Evolutionary conservation across 805 yeast genomes (phyloP).

Genomic region (Kluyveromyces siamensis): DNA sequence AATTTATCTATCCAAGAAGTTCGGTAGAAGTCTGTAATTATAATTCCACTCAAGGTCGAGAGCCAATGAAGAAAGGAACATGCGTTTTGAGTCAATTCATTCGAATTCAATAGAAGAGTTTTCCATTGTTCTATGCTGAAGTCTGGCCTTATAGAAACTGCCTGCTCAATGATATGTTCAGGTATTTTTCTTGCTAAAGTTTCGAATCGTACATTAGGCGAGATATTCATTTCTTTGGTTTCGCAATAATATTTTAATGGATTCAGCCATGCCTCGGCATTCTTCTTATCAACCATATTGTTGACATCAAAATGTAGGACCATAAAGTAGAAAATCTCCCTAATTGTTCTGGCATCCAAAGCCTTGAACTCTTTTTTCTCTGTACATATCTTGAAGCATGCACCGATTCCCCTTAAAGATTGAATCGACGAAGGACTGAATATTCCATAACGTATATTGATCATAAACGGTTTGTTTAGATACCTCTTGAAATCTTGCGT

Average conservation of each 20-base stretch:
- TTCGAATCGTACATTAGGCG: background rate
- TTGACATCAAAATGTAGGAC: constrained; percentile 25
- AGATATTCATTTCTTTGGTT: background rate
- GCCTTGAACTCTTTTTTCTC: constrained; percentile 7
- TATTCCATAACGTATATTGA: constrained; percentile 25
- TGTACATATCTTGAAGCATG: constrained; percentile 12
- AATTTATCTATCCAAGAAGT: background rate
- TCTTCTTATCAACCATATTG: constrained; percentile 13
- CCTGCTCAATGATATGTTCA: background rate
- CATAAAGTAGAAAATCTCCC: constrained; percentile 22
- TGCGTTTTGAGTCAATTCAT: background rate
- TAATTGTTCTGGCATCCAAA: constrained; percentile 5
- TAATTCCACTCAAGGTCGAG: background rate
- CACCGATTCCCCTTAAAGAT: constrained; percentile 25
- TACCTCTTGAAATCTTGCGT: constrained; percentile 3
- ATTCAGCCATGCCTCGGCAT: constrained; percentile 5
- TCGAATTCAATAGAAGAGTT: background rate
- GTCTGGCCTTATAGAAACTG: background rate
- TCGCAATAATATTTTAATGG: constrained; percentile 5
- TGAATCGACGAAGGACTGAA: constrained; percentile 21
- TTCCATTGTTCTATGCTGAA: background rate
- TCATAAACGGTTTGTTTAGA: constrained; percentile 14
- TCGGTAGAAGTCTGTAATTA: background rate
- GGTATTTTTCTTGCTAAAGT: background rate
- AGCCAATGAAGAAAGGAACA: background rate